A percentile compares a stretch with the other conserved stretches of the same genome.
phyloP scores from a whole-genome alignment of 257 asterid genomes.

The Jacaranda copaia region DNA sequence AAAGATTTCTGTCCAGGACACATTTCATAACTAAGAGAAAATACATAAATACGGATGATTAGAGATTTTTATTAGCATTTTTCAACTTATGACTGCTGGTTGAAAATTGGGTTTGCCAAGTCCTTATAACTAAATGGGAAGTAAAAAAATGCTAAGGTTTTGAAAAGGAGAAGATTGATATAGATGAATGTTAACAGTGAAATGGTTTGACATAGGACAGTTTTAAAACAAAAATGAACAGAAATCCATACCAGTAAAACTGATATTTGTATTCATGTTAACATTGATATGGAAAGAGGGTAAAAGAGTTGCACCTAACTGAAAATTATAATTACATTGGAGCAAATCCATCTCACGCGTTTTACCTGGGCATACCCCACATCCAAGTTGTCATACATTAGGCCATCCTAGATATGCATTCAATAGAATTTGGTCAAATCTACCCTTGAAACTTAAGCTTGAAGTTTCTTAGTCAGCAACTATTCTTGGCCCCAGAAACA shows the following conservation, averaged over 20 bases:
- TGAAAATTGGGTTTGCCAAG: slow-evolving; percentile 9
- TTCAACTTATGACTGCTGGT: neutral
- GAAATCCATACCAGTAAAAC: neutral
- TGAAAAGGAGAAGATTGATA: neutral
- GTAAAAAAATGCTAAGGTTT: neutral
- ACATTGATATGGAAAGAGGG: neutral
- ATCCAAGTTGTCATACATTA: neutral
- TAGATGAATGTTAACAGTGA: neutral
- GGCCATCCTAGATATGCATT: no score
- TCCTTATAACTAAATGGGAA: slow-evolving; percentile 8
- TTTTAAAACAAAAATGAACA: neutral
- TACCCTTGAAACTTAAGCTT: no score
- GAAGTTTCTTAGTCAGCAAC: no score
- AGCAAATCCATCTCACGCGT: neutral
- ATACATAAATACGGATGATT: neutral
- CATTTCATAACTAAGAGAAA: neutral
- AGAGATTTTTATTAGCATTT: neutral
- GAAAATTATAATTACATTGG: neutral
- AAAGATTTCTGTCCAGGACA: neutral
- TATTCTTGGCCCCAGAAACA: no score
- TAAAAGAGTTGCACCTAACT: neutral
- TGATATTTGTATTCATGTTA: neutral
- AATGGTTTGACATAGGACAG: neutral
- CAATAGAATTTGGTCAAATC: no score
- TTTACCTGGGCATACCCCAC: neutral